Percentiles rank a stretch among this genome's conserved stretches.
Conservation (phyloP, 148 eudicot genomes). For the Gaultheria prostrata region DNA sequence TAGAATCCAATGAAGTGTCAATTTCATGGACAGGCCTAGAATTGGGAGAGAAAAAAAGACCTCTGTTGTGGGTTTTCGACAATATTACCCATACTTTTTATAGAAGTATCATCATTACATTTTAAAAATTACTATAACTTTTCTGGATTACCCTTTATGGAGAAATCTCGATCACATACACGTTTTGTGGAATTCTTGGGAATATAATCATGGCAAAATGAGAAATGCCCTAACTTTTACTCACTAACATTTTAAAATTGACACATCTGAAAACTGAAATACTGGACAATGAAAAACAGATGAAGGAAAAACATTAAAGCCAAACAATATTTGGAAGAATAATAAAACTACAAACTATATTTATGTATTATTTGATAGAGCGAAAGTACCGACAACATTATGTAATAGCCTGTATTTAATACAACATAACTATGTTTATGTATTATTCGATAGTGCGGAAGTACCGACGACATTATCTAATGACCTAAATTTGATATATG, state of each 20-base stretch:
- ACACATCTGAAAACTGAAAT: too few relatives aligned
- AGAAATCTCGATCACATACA: too few relatives aligned
- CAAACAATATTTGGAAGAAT: not conserved
- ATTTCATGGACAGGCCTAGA: not conserved
- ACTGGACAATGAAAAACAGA: too few relatives aligned
- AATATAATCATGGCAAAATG: too few relatives aligned
- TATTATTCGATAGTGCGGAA: not conserved
- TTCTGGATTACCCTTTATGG: too few relatives aligned
- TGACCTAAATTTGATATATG: not conserved
- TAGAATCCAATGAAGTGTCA: not conserved
- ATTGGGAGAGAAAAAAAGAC: not conserved
- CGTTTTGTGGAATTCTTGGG: too few relatives aligned
- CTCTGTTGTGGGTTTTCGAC: not conserved
- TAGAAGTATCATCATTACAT: too few relatives aligned
- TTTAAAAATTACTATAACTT: too few relatives aligned
- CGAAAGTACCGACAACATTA: not conserved
- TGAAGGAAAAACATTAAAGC: too few relatives aligned
- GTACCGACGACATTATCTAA: not conserved
- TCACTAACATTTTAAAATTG: too few relatives aligned
- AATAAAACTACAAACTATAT: not conserved
- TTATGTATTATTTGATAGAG: not conserved
- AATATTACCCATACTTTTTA: too few relatives aligned
- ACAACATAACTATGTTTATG: not conserved
- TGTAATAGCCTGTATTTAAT: not conserved
- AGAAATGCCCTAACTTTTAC: too few relatives aligned